phyloP scores from a whole-genome alignment of 805 yeast genomes.

The Peterozyma xylosa region DNA sequence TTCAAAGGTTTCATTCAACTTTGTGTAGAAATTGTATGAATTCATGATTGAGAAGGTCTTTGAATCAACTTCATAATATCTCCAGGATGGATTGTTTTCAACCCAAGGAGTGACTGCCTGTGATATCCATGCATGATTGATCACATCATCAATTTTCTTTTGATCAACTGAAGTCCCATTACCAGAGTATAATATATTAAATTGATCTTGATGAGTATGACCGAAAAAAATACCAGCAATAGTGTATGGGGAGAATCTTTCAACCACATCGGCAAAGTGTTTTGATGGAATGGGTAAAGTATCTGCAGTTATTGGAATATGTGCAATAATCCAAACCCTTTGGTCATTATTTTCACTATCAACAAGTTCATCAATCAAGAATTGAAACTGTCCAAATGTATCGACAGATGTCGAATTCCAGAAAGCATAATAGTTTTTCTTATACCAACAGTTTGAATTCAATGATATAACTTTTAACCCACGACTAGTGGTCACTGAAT shows the following conservation, averaged over 20 bases:
- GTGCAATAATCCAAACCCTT: conserved; percentile 67
- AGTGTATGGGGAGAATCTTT: conserved; percentile 61
- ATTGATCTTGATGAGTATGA: conserved; percentile 66
- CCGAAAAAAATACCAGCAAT: conserved; percentile 68
- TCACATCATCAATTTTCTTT: conserved; percentile 29
- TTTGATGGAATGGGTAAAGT: conserved; percentile 56
- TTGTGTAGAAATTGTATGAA: conserved; percentile 51
- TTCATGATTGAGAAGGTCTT: conserved; percentile 55
- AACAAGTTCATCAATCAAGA: conserved; percentile 51
- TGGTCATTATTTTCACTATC: conserved; percentile 50
- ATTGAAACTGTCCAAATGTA: conserved; percentile 55
- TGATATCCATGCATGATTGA: conserved; percentile 56
- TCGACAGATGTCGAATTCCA: conserved; percentile 47
- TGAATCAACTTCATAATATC: conserved; percentile 61
- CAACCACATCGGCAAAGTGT: conserved; percentile 47
- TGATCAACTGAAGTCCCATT: conserved; percentile 27
- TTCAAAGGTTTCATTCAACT: conserved; percentile 47
- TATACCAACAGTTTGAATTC: conserved; percentile 64
- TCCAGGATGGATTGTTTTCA: conserved; percentile 62
- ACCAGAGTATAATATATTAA: conserved; percentile 46
- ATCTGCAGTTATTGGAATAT: conserved; percentile 56
- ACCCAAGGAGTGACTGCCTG: conserved; percentile 60
- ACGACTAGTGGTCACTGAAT: conserved; percentile 42
- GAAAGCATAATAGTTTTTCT: conserved; percentile 51
- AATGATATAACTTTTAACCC: conserved; percentile 56